Conservation (phyloP, 2,329 filamentous ascomycete genomes). For the Didymella pomorum region DNA sequence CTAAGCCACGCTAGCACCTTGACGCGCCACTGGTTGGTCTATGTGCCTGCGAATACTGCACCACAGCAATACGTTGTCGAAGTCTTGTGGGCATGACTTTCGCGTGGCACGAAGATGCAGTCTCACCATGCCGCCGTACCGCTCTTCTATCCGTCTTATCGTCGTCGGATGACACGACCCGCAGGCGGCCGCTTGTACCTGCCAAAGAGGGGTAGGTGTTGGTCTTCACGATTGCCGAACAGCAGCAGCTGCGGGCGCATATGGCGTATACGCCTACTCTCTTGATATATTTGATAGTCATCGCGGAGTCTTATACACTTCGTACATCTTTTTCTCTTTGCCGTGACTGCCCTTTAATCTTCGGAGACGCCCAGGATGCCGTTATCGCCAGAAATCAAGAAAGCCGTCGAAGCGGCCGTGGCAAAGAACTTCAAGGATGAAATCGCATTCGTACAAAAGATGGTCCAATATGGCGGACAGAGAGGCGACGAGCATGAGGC, state of each 20-base stretch:
- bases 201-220: slow-evolving; percentile 20
- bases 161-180: slow-evolving; percentile 5
- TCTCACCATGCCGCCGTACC: neutral
- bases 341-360: too few species aligned
- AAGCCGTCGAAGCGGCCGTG: slow-evolving; percentile 26
- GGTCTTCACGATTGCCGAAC: slow-evolving; percentile 9
- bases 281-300: neutral
- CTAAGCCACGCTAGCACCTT: neutral
- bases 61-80: neutral
- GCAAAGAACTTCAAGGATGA: slow-evolving; percentile 28
- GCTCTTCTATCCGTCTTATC: slow-evolving; percentile 3
- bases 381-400: slow-evolving; percentile 16
- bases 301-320: neutral
- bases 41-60: neutral
- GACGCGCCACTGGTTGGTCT: neutral
- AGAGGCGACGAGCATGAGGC: slow-evolving; percentile 28
- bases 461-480: slow-evolving; percentile 31
- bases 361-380: slow-evolving; percentile 14
- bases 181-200: slow-evolving; percentile 19
- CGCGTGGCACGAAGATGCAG: too few species aligned
- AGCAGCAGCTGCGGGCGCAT: slow-evolving; percentile 7
- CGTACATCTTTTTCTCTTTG: neutral
- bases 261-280: slow-evolving; percentile 1
- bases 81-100: neutral
- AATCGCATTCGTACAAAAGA: slow-evolving; percentile 27